Evolutionary conservation across 345 rosid genomes (phyloP).

Genomic region (Adansonia digitata): DNA sequence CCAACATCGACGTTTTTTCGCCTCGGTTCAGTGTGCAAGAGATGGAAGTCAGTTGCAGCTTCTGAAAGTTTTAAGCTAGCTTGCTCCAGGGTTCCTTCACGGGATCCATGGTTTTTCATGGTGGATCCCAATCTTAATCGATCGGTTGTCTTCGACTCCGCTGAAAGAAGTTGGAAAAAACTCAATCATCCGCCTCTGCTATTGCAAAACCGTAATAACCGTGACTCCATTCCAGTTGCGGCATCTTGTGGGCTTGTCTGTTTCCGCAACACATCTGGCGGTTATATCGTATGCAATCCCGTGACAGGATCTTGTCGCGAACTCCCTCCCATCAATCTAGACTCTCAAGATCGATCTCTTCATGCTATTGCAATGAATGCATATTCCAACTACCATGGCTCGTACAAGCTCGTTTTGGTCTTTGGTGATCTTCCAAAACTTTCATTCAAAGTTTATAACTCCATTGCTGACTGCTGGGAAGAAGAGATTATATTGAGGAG

Average conservation of each 20-base stretch:
- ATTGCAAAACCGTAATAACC: conserved; percentile 18
- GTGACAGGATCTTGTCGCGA: conserved; percentile 50
- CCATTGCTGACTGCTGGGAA: conserved; percentile 49
- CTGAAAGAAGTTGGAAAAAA: conserved; percentile 58
- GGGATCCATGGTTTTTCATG: conserved; percentile 93
- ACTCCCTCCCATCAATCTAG: conserved; percentile 36
- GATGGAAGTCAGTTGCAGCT: conserved; percentile 61
- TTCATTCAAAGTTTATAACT: conserved; percentile 43
- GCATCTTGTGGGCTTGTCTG: conserved; percentile 70
- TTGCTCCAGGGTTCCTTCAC: conserved; percentile 56
- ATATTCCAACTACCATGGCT: conserved; percentile 17
- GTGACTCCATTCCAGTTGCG: conserved; percentile 53
- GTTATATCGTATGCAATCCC: conserved; percentile 56
- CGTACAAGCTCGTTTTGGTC: conserved; percentile 57
- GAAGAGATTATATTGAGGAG: conserved; percentile 38
- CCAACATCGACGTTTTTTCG: conserved; percentile 69
- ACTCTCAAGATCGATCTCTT: conserved; percentile 29
- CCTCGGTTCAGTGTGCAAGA: conserved; percentile 66
- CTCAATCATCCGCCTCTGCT: conserved; percentile 32
- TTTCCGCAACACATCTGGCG: conserved; percentile 44
- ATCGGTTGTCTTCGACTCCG: conserved; percentile 55
- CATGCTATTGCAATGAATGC: conserved; percentile 67
- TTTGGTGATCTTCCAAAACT: conserved; percentile 63
- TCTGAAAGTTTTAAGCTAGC: conserved; percentile 75
- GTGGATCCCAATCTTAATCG: conserved; percentile 33